Conservation (phyloP, 2,329 filamentous ascomycete genomes). For the Fusarium sp. region DNA sequence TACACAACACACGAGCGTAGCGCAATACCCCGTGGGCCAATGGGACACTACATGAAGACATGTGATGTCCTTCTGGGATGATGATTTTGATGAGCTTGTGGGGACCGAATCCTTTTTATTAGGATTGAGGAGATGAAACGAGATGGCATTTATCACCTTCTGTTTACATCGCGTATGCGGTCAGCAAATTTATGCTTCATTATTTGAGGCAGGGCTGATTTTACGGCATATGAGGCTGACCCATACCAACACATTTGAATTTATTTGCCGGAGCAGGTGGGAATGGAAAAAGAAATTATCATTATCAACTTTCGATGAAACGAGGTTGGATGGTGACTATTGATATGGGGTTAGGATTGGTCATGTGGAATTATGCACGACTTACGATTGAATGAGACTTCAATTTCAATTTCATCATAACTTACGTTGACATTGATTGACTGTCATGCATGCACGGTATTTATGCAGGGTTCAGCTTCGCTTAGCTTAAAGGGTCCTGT, state of each 20-base stretch:
- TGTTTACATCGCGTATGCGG: slow-evolving; percentile 12
- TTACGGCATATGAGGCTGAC: slow-evolving; percentile 11
- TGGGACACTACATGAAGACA: slow-evolving; percentile 23
- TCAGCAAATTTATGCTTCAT: slow-evolving; percentile 30
- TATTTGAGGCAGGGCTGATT: slow-evolving; percentile 27
- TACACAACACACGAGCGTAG: slow-evolving; percentile 19
- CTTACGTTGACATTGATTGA: background rate
- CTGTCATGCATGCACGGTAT: slow-evolving; percentile 1
- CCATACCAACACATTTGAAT: slow-evolving; percentile 2
- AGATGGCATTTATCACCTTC: slow-evolving; percentile 5
- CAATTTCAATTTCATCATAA: background rate
- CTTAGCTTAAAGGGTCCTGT: background rate
- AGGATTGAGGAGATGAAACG: slow-evolving; percentile 24
- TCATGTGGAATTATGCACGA: slow-evolving; percentile 18
- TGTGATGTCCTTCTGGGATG: slow-evolving; percentile 3
- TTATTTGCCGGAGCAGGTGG: slow-evolving; percentile 10
- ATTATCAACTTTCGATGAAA: background rate
- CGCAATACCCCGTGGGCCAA: slow-evolving; percentile 39
- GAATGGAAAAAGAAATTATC: slow-evolving; percentile 21
- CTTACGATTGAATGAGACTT: slow-evolving; percentile 31
- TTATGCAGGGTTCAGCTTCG: slow-evolving; percentile 10
- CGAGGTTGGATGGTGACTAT: background rate
- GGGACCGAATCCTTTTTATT: slow-evolving; percentile 8
- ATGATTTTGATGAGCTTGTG: slow-evolving; percentile 13
- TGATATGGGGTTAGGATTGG: background rate